A percentile compares a stretch with the other conserved stretches of the same genome.
Evolutionary conservation across 2,329 filamentous ascomycete genomes (phyloP).

Genomic region (Botrytis paeoniae): DNA sequence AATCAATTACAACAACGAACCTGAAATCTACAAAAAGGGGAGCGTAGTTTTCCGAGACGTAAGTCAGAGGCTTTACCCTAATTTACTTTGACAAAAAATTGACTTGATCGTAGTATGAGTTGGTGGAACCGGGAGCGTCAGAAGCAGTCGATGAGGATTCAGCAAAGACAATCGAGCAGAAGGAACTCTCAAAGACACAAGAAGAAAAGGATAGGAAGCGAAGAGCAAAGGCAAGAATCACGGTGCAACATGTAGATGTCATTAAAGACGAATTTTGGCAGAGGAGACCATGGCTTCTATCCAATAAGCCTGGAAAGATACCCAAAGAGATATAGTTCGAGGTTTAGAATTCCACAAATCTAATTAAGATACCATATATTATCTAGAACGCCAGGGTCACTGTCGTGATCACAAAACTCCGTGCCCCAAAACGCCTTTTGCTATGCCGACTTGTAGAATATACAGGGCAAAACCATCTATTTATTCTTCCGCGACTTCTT

Average conservation of each 20-base stretch:
- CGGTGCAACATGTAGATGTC: slow-evolving; percentile 85
- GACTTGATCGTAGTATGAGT: slow-evolving; percentile 56
- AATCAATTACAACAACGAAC: slow-evolving; percentile 98
- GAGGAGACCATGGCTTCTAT: slow-evolving; percentile 77
- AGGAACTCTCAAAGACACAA: slow-evolving; percentile 71
- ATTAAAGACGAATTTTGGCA: slow-evolving; percentile 97
- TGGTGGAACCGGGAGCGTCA: slow-evolving; percentile 54
- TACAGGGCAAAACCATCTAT: neutral
- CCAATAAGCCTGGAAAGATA: slow-evolving; percentile 68
- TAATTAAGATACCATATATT: slow-evolving; percentile 19
- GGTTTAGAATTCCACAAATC: slow-evolving; percentile 20
- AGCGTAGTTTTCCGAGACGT: slow-evolving; percentile 80
- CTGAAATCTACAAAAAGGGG: slow-evolving; percentile 88
- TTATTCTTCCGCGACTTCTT: slow-evolving; percentile 34
- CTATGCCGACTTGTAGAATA: slow-evolving; percentile 12
- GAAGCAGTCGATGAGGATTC: slow-evolving; percentile 47
- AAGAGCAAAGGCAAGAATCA: slow-evolving; percentile 73
- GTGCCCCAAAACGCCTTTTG: slow-evolving; percentile 31
- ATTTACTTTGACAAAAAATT: slow-evolving; percentile 10
- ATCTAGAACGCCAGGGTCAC: slow-evolving; percentile 22
- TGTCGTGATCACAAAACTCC: slow-evolving; percentile 20
- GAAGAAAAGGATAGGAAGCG: slow-evolving; percentile 79
- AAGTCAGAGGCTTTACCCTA: slow-evolving; percentile 19
- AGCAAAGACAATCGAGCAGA: slow-evolving; percentile 48
- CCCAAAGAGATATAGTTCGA: slow-evolving; percentile 50